phyloP scores from a whole-genome alignment of 1,139 yeast species.

The Hyphopichia wangnamkhiaoensis region DNA sequence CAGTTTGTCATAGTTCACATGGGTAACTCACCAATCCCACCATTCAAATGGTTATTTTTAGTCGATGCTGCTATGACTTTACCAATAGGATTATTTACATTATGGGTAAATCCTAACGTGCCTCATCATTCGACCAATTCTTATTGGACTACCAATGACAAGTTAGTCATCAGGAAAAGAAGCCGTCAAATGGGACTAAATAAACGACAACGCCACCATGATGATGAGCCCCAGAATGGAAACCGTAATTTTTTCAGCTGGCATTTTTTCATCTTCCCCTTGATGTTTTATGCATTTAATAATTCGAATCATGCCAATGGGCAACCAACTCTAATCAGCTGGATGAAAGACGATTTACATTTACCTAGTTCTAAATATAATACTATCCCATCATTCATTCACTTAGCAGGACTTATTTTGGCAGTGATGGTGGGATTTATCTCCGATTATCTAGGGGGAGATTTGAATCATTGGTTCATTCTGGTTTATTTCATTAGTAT shows the following conservation, averaged over 20 bases:
- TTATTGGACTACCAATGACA: constrained; percentile 33
- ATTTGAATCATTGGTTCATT: constrained; percentile 33
- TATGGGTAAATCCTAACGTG: constrained; percentile 43
- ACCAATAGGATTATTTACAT: constrained; percentile 47
- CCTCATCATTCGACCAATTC: constrained; percentile 43
- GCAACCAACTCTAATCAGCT: constrained; percentile 48
- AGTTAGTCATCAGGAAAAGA: constrained; percentile 31
- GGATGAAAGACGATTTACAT: constrained; percentile 47
- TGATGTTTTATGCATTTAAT: constrained; percentile 46
- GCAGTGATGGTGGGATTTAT: constrained; percentile 37
- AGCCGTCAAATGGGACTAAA: constrained; percentile 42
- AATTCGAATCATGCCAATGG: constrained; percentile 36
- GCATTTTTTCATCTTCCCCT: constrained; percentile 45
- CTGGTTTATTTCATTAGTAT: constrained; percentile 30
- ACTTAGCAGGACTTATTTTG: constrained; percentile 40
- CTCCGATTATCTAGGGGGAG: constrained; percentile 42
- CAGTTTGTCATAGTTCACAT: constrained; percentile 37
- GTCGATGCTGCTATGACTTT: constrained; percentile 53
- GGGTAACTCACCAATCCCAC: constrained; percentile 13
- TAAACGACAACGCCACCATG: constrained; percentile 43
- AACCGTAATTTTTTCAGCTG: constrained; percentile 25
- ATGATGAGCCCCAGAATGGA: constrained; percentile 36
- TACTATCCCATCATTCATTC: constrained; percentile 43
- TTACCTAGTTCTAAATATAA: constrained; percentile 39
- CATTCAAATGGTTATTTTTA: constrained; percentile 57